Percentiles rank a stretch among this genome's conserved stretches.
Conservation (phyloP, 176 grass and related monocot species). For the Avena eriantha region DNA sequence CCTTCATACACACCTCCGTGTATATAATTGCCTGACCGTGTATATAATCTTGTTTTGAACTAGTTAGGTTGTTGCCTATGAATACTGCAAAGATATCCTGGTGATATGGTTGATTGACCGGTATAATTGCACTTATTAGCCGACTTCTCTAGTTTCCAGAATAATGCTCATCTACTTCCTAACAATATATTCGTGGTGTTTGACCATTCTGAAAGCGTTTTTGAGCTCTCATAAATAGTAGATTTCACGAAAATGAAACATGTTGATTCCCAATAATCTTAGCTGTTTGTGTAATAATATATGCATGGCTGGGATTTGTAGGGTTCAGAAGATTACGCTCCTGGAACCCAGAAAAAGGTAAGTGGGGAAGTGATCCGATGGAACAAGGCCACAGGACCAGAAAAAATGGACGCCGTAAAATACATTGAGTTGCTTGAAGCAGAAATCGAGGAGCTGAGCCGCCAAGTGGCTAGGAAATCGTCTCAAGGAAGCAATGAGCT, state of each 20-base stretch:
- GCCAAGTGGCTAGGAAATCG: slow-evolving; percentile 68
- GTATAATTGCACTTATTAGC: too few relatives aligned
- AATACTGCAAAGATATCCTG: too few relatives aligned
- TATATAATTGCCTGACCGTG: too few relatives aligned
- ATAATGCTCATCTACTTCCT: too few relatives aligned
- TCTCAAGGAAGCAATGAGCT: slow-evolving; percentile 78
- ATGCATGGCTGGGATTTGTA: slow-evolving; percentile 40
- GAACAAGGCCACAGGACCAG: slow-evolving; percentile 82
- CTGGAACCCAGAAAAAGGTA: slow-evolving; percentile 92
- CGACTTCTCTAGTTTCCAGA: too few relatives aligned
- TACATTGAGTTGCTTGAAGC: slow-evolving; percentile 94
- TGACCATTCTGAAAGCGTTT: neutral
- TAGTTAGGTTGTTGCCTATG: too few relatives aligned
- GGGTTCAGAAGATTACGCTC: slow-evolving; percentile 74
- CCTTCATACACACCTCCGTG: too few relatives aligned
- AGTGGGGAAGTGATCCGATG: slow-evolving; percentile 90
- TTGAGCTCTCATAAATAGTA: neutral
- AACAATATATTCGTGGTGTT: too few relatives aligned
- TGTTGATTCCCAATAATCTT: neutral
- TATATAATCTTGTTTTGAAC: too few relatives aligned
- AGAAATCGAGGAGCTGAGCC: slow-evolving; percentile 85
- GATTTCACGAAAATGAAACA: neutral
- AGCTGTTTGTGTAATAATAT: neutral
- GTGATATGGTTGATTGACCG: too few relatives aligned
- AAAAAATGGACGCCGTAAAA: slow-evolving; percentile 88